These are phyloP conservation scores for Penicillium odoratum DNA, from an alignment of 495 filamentous ascomycete species.

Conservation along the genomic window DNA sequence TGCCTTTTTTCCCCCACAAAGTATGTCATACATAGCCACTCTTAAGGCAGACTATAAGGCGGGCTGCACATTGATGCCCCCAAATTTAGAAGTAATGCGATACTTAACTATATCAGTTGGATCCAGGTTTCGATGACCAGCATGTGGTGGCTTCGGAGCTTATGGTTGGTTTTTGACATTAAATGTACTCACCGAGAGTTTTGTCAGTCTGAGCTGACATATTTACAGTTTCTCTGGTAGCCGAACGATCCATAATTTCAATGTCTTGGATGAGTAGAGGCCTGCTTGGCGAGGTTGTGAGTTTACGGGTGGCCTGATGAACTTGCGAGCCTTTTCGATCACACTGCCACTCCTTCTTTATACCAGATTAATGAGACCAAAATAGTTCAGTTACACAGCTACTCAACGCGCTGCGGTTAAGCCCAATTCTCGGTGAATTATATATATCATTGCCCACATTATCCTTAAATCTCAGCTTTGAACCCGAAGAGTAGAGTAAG, in stretches of 20 bases:
- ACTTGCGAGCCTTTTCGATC: not conserved
- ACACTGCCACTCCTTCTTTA: not conserved
- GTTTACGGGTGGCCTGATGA: not conserved
- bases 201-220: not conserved
- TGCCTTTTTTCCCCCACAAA: too few relatives aligned
- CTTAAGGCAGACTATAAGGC: not conserved
- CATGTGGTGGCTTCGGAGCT: not conserved
- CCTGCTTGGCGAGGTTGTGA: not conserved
- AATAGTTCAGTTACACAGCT: too few relatives aligned
- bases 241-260: not conserved
- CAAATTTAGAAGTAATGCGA: not conserved
- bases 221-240: not conserved
- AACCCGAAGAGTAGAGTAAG: conserved; percentile 3
- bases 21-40: too few relatives aligned
- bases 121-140: too few relatives aligned
- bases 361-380: not conserved
- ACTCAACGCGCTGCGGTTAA: too few relatives aligned
- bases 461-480: not conserved
- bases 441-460: too few relatives aligned
- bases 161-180: not conserved
- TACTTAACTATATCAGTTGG: not conserved
- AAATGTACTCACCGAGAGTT: not conserved
- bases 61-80: not conserved
- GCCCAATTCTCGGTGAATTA: too few relatives aligned
- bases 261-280: not conserved